Evolutionary conservation across 257 asterid species (phyloP).

Genomic region (Paraleonurus japonicus): DNA sequence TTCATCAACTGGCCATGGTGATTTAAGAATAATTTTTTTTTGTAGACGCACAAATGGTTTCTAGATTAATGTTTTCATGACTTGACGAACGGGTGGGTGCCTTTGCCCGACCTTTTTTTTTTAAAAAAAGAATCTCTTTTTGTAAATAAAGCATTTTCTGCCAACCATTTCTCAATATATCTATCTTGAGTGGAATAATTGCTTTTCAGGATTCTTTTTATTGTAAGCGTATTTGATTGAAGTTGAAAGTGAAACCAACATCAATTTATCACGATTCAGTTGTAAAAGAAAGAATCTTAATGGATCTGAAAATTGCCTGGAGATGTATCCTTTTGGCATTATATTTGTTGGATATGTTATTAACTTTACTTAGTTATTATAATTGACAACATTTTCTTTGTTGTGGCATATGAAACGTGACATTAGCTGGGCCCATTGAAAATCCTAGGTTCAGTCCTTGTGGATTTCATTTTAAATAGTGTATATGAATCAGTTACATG

Average conservation of each 20-base stretch:
- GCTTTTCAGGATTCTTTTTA: slow-evolving; percentile 11
- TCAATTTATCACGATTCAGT: not conserved
- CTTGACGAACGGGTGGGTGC: not conserved
- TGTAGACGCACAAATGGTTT: not conserved
- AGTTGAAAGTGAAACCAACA: not conserved
- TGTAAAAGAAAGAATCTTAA: slow-evolving; percentile 16
- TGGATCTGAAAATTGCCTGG: not conserved
- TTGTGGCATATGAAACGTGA: not conserved
- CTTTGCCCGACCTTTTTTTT: not conserved
- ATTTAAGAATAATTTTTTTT: not conserved
- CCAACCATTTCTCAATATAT: not conserved
- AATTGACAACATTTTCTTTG: not conserved
- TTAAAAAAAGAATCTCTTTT: not conserved
- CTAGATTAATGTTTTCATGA: not conserved
- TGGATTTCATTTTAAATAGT: not conserved
- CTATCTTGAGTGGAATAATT: not conserved
- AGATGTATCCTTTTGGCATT: not conserved
- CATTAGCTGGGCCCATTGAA: not conserved
- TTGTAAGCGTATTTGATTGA: not conserved
- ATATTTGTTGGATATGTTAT: slow-evolving; percentile 2
- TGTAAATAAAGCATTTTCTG: not conserved
- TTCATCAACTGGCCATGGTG: not conserved
- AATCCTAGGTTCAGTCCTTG: not conserved
- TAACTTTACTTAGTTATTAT: not conserved
- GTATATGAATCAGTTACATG: not conserved